Evolutionary conservation across 75 land plant genomes (phyloP), one percentile per base, ranked within the genome.

Genomic region (Larix kaempferi): DNA sequence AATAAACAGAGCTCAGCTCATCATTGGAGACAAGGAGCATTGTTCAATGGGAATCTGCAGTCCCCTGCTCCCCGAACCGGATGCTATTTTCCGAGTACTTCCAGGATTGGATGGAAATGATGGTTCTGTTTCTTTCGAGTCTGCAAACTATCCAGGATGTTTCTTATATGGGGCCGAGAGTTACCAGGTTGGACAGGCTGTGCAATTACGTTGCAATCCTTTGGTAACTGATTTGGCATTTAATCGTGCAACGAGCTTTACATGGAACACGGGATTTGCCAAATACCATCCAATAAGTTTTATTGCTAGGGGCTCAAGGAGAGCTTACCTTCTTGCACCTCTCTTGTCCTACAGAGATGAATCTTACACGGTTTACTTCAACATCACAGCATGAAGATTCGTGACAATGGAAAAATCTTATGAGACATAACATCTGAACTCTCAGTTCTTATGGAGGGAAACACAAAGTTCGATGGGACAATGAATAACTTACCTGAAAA

Each of bases 271-370:
- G n/a, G 96, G 94, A 22, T 17, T 81, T 11, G 91, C 92, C 22
- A 35, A 87, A 59, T 95, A 91, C 57, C 81, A 95, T 84, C 94
- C 96, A 21, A 77, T 95, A 16, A 95, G 98, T 77, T 95, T 95
- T 76, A 71, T 85, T 27, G 94, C 96, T 0, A 87, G 83, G 73
- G 96, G 96, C 5, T 76, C 27, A 19, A 77, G 59, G 35, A 80
- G 88, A 78, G 84, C 80, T 65, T 95, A 84, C 77, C 75, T 95
- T 55, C 76, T 95, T 55, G 78, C 78, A 35, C 98, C 98, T 55
- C 80, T 95, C 27, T 59, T 65, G 76, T 79, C 85, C 76, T 76
- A 85, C 75, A 88, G 79, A 65, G 98, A 95, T 90, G 98, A 95
- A 76, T 86, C 79, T 16, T 93, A 95, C 56, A 93, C 90, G 14